These are phyloP conservation scores for Harringtonia aguacate DNA, from an alignment of 2,329 filamentous ascomycete species.

Conservation along the genomic window DNA sequence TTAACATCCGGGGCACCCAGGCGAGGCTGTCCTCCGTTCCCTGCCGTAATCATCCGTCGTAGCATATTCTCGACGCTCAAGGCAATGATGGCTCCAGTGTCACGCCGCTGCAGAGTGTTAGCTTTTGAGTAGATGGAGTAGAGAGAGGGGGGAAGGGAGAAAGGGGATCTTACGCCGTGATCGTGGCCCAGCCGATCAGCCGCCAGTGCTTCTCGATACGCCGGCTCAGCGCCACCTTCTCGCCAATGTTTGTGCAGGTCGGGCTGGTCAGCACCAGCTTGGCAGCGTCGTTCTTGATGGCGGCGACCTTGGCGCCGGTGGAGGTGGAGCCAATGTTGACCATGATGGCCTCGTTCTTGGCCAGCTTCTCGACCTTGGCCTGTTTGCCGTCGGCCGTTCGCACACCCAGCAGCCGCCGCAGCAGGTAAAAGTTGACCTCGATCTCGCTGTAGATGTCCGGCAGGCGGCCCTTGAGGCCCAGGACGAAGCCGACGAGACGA, in stretches of 20 bases:
- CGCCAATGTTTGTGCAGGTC: conserved; percentile 91
- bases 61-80: background rate
- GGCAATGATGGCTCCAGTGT: conserved; percentile 10
- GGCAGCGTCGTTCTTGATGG: conserved; percentile 94
- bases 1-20: too few species aligned
- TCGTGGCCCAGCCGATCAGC: conserved; percentile 83
- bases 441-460: conserved; percentile 97
- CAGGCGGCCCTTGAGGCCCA: conserved; percentile 85
- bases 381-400: conserved; percentile 98
- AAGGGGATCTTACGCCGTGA: conserved; percentile 47
- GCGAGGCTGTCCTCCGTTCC: too few species aligned
- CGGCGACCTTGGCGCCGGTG: conserved; percentile 92
- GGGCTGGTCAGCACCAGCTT: conserved; percentile 89
- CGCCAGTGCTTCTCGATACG: conserved; percentile 99
- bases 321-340: conserved; percentile 98
- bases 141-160: background rate
- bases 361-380: conserved; percentile 95
- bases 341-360: conserved; percentile 99
- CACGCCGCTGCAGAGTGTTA: conserved; percentile 10
- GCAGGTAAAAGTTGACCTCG: conserved; percentile 98
- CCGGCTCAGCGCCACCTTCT: conserved; percentile 93
- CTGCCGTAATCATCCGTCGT: too few species aligned
- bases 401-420: conserved; percentile 88
- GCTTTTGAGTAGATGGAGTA: too few species aligned
- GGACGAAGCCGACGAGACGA: conserved; percentile 95